Conservation (phyloP, 1,139 yeast genomes). For the Meyerozyma carpophila region DNA sequence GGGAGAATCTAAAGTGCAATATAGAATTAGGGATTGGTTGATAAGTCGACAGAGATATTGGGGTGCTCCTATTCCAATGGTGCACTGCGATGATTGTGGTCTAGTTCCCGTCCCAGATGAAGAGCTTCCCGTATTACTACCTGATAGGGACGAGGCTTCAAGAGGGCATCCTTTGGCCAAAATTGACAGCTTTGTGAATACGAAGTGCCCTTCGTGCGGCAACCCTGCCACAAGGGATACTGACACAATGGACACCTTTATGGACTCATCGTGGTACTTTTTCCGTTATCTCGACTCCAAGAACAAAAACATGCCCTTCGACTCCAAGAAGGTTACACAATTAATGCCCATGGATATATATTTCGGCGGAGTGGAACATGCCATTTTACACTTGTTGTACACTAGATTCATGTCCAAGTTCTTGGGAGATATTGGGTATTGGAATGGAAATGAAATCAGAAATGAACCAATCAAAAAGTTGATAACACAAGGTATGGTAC, state of each 20-base stretch:
- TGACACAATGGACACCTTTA: conserved; percentile 97
- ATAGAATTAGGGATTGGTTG: conserved; percentile 83
- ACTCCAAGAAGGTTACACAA: conserved; percentile 42
- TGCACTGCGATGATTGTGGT: conserved; percentile 84
- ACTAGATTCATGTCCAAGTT: conserved; percentile 83
- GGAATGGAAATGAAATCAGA: conserved; percentile 33
- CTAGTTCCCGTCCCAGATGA: conserved; percentile 84
- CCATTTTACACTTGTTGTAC: conserved; percentile 83
- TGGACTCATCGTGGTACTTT: conserved; percentile 96
- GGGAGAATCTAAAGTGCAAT: conserved; percentile 52
- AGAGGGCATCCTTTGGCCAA: conserved; percentile 71
- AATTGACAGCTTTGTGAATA: conserved; percentile 64
- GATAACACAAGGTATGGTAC: conserved; percentile 97
- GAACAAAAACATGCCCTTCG: conserved; percentile 52
- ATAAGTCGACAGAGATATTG: conserved; percentile 92
- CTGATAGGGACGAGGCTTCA: conserved; percentile 35
- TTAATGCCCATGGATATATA: conserved; percentile 84
- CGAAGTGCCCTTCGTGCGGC: conserved; percentile 79
- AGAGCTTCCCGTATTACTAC: conserved; percentile 77
- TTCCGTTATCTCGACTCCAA: conserved; percentile 77
- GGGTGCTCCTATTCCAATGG: conserved; percentile 98
- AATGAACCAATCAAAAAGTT: conserved; percentile 80
- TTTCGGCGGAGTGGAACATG: conserved; percentile 95
- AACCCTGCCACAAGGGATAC: conserved; percentile 79
- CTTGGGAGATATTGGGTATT: conserved; percentile 52